Conservation (phyloP, 2,329 filamentous ascomycete genomes). For the Westerdykella sp. region DNA sequence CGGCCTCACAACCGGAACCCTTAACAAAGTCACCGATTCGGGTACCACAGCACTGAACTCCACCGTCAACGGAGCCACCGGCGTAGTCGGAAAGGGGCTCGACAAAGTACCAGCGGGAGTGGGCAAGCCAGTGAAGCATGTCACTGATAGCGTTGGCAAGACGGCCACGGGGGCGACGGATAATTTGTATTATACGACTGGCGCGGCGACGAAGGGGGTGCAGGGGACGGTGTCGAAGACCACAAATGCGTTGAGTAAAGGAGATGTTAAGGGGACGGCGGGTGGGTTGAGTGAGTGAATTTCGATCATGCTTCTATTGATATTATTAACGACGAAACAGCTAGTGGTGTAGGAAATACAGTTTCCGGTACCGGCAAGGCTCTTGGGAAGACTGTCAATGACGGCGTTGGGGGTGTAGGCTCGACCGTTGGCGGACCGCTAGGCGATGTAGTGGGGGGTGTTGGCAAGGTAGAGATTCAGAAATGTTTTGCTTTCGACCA, state of each 20-base stretch:
- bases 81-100: conserved; percentile 33
- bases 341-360: conserved; percentile 36
- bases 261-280: conserved; percentile 37
- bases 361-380: conserved; percentile 30
- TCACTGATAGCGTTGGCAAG: conserved; percentile 39
- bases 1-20: conserved; percentile 27
- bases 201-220: conserved; percentile 37
- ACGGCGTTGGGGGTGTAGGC: conserved; percentile 36
- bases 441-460: conserved; percentile 39
- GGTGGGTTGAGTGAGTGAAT: conserved; percentile 27
- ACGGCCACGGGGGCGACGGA: conserved; percentile 37
- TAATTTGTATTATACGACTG: conserved; percentile 38
- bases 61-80: conserved; percentile 35
- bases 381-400: conserved; percentile 30
- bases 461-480: conserved; percentile 28
- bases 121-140: conserved; percentile 36
- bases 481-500: not conserved
- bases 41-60: conserved; percentile 33
- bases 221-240: conserved; percentile 42
- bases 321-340: conserved; percentile 7
- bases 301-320: conserved; percentile 6
- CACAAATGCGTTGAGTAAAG: conserved; percentile 38
- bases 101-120: conserved; percentile 31
- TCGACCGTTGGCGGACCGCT: conserved; percentile 35
- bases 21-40: conserved; percentile 34